Evolutionary conservation across 148 eudicot genomes (phyloP), one percentile per base, ranked within the genome.

Genomic region (Amaranthus hypochondriacus): DNA sequence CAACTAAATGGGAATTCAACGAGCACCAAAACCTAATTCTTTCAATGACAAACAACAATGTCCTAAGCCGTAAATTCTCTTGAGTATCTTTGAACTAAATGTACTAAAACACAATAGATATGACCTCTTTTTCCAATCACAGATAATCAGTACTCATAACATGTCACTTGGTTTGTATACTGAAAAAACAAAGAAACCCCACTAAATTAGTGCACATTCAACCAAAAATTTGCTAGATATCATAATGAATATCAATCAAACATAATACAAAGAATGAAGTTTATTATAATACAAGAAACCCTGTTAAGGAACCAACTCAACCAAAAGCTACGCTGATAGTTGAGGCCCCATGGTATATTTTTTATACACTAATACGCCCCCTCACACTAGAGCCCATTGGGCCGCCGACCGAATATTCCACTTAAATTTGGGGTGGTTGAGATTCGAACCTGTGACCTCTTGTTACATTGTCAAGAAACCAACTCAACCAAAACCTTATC

Each of bases 151-250:
- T 53, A 48, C 5, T 68, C 58, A 76, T 6, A 46, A 3, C 9
- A 4, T 10, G 47, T 42, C 48, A 61, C 60, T 76, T 57, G 50
- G 43, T 65, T 53, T 6, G 64, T 4, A 74, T 4, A 18, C 70
- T 67, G 10, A 47, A 18, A 56, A 48, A 53, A 1, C 55, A 48
- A 47, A 71, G n/a, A 7, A 52, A 43, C 4, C 4, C 28, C 52
- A 49, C 56, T 14, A 8, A 48, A 55, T 58, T 56, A 77, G 21
- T 56, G 49, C 74, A 55, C 48, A 69, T 68, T 56, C 79, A 65
- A 73, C 82, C 76, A 61, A 53, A 72, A 5, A 28, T 63, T 70
- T 6, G 50, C 46, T 9, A 51, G 64, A 66, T 44, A 67, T 15
- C 56, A 64, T 58, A 50, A 65, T 62, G 62, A 64, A 75, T 48